Base-by-base conservation (phyloP, 805 yeast species). In the Ascoidea tarda region DNA sequence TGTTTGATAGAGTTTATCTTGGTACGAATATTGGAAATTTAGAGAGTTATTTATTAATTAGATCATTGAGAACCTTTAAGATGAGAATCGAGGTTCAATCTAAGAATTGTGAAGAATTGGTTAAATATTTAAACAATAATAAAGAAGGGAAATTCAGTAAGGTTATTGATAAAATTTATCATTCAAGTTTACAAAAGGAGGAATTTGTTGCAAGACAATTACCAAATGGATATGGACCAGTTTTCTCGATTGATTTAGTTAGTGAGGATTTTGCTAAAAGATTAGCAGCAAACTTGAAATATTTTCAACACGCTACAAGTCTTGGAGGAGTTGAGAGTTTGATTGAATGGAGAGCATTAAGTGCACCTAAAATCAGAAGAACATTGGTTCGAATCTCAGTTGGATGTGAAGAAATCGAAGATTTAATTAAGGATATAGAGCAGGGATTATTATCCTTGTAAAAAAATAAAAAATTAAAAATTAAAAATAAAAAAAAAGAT, bases 241-340 rank as follows among this genome's bases (percentile, higher is more conserved):
- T 86, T 0, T 89, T 90, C 59, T 72, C 93, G 0, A 75, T 90
- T 48, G 75, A 71, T 32, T 68, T 86, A 33, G 59, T 63, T 5
- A 60, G 70, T 8, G 75, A 69, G 49, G 78, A 77, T 6, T 66
- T 71, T 45, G 96, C 96, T 0, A 77, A 73, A 57, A 52, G 59
- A 6, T 69, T 90, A 14, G 95, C 96, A 6, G 70, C 82, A 2
- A 75, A 71, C 54, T 69, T 88, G 54, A 76, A 78, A 58, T 77
- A 76, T 57, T 88, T 89, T 70, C 84, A 82, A 59, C 98, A 90
- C 67, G 96, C 96, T 4, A 89, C 96, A 0, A 87, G 96, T 2
- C 71, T 91, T 32, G 97, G 97, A 46, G 96, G 97, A 28, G 87
- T 85, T 12, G 97, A 91, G 67, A 84, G 95, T 49, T 70, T 89